Base-by-base conservation (phyloP, 2,329 filamentous ascomycete genomes). In the Neofusicoccum cordaticola region DNA sequence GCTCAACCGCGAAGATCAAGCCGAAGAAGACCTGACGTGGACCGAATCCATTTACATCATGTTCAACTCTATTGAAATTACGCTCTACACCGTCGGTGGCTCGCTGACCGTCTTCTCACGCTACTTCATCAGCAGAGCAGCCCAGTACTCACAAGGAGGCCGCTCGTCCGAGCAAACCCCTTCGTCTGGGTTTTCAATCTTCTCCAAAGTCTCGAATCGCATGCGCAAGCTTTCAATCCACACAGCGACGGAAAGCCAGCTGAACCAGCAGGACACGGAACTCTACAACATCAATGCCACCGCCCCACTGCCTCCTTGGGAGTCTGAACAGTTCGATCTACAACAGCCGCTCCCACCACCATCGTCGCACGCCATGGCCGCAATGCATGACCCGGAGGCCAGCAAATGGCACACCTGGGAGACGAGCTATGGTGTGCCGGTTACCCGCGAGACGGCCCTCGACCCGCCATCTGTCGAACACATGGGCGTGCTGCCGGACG, bases 41-140 rank as follows among this genome's bases (percentile, higher is more conserved):
- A 52, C 63, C 22, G 63, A 65, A 53, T 42, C 47, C n/a, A 47
- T 56, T 7, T 61, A 50, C 47, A 47, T 65, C 53, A 65, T 65
- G 47, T 65, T 52, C 63, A 65, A 65, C 63, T 44, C 47, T 12
- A 53, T 65, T 27, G 63, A 65, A 45, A 65, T 65, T 37, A 50
- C 45, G 44, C 39, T 65, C 22, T 65, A 65, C 45, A 61, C 63
- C 8, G 45, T 65, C 45, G 63, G 63, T 45, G 63, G 53, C 35
- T 65, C 63, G 3, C 39, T 65, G 22, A 60, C 56, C 11, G 56
- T 61, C 17, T 57, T 65, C 31, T 65, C 63, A 31, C 63, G 63
- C 9, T 65, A 60, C 39, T 65, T 65, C 53, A 65, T 65, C 53
- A 65, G 56, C 22, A 51, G 56, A 47, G 53, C 39, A 15, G 45